Base-by-base conservation (phyloP, 148 eudicot genomes). In the Vaccinium macrocarpon region DNA sequence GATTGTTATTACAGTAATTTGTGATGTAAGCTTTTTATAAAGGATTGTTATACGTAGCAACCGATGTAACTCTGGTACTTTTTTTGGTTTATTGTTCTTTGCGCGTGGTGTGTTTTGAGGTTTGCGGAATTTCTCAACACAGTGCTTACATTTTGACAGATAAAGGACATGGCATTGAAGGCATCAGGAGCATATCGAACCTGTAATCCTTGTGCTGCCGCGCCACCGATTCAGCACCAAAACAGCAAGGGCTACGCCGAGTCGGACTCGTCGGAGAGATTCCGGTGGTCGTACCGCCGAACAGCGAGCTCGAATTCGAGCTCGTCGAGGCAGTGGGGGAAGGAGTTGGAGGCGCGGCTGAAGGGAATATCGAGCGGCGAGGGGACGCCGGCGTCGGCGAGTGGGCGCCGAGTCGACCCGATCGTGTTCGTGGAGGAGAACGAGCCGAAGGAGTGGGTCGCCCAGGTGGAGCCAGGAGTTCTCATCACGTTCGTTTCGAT, bases 371-470 rank as follows among this genome's bases (percentile, higher is more conserved):
- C 97, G 19, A 88, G 92, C 79, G 90, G 90, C 11, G 95, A 89
- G 64, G 89, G 84, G 14, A 87, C 94, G 71, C 90, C 91, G 82
- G 89, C 89, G 86, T 79, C 93, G 76, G 84, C 90, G 78, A 91
- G 95, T 76, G 89, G 98, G 29, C 86, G 96, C 48, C 86, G 96
- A 51, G 75, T 80, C 77, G 96, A 91, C 62, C 87, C 95, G 86
- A 85, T 97, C 21, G 93, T 97, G 81, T 83, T 97, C 88, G 89
- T 89, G 29, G 99, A 97, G 90, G 99, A 95, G 85, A 90, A 84
- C 51, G 99, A 97, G 90, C 98, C 99, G 0, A 95, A 90, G 79
- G 99, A 95, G 89, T 96, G 99, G 99, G 99, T 96, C 32, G 99
- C 99, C 19, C 99, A 96, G 88, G 97, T 96, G 78, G 99, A 97